Conservation (phyloP, 2,329 filamentous ascomycete species). For the Pyrenophora tritici-repentis region DNA sequence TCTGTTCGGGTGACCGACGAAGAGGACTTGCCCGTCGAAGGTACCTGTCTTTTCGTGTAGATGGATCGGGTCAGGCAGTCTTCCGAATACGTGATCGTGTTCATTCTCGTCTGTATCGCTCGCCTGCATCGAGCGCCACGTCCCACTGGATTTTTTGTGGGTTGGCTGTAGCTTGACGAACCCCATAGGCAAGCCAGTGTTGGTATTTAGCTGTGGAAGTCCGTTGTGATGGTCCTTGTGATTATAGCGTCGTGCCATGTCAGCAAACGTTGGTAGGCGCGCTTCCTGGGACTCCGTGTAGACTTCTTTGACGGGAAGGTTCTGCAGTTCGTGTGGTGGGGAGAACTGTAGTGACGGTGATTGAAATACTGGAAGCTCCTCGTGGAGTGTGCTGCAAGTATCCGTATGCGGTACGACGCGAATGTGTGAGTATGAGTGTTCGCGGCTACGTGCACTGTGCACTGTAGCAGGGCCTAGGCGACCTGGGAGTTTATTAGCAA, state of each 20-base stretch:
- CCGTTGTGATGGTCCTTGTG: constrained; percentile 19
- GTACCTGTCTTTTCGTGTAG: constrained; percentile 39
- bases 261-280: constrained; percentile 29
- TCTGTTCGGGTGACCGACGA: constrained; percentile 54
- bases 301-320: neutral
- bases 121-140: constrained; percentile 32
- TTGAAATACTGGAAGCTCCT: constrained; percentile 15
- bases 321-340: neutral
- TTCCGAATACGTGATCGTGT: constrained; percentile 46
- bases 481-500: constrained; percentile 13
- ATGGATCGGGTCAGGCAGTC: constrained; percentile 49
- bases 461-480: constrained; percentile 24
- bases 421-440: constrained; percentile 29
- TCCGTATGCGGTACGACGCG: constrained; percentile 24
- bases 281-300: neutral
- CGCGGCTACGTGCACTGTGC: constrained; percentile 7
- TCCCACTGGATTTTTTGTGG: constrained; percentile 23
- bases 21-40: constrained; percentile 51
- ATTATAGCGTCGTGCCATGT: constrained; percentile 36
- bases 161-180: constrained; percentile 31
- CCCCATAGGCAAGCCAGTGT: constrained; percentile 21
- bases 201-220: constrained; percentile 17
- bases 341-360: constrained; percentile 20
- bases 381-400: constrained; percentile 5
- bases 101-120: constrained; percentile 22